Evolutionary conservation across 2,329 filamentous ascomycete species (phyloP).

Genomic region (Fonsecaea pedrosoi): DNA sequence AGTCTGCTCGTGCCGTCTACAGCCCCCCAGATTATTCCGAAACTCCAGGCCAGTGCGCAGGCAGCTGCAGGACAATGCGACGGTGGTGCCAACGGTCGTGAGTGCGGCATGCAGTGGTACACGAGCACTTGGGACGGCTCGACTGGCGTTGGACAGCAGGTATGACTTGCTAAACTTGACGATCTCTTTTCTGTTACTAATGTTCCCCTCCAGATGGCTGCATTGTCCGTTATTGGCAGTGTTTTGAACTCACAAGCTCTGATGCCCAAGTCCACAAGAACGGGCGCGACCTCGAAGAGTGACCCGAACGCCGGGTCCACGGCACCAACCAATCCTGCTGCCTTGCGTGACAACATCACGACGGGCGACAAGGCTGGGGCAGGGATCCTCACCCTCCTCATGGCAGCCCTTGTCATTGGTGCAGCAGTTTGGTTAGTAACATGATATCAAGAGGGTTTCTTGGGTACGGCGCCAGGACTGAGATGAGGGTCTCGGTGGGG

Average conservation of each 20-base stretch:
- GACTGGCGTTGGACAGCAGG: constrained; percentile 50
- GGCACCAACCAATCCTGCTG: constrained; percentile 27
- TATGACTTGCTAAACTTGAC: constrained; percentile 32
- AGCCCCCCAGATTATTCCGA: constrained; percentile 56
- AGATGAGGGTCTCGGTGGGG: neutral
- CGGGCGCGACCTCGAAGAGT: constrained; percentile 62
- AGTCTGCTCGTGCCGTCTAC: constrained; percentile 65
- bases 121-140: constrained; percentile 47
- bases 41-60: constrained; percentile 59
- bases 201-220: constrained; percentile 59
- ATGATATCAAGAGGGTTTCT: constrained; percentile 3
- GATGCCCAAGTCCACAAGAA: constrained; percentile 58
- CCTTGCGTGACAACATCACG: constrained; percentile 35
- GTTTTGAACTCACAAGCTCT: constrained; percentile 58
- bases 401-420: constrained; percentile 39
- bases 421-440: constrained; percentile 34
- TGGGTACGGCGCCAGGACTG: neutral
- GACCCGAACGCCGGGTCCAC: constrained; percentile 46
- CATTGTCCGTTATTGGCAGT: constrained; percentile 68
- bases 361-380: constrained; percentile 50
- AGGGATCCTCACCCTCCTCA: constrained; percentile 46
- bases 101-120: constrained; percentile 53
- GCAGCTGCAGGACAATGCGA: constrained; percentile 63
- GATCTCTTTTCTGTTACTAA: constrained; percentile 11
- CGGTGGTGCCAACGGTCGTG: constrained; percentile 56